These are phyloP conservation scores for Scorias spongiosa DNA, from an alignment of 2,329 filamentous ascomycete genomes.

Conservation along the genomic window DNA sequence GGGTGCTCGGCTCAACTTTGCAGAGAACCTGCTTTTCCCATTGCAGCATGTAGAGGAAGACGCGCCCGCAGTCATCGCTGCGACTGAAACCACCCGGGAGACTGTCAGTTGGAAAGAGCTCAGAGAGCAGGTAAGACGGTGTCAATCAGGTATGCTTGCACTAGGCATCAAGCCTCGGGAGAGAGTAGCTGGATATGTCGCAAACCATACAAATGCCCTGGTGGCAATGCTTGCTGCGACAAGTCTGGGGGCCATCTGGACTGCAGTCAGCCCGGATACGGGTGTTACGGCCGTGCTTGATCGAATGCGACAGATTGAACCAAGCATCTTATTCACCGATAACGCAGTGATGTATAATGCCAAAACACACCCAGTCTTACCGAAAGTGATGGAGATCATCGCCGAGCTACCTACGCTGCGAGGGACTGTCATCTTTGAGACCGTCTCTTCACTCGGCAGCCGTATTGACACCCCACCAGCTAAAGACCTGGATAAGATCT, in stretches of 20 bases:
- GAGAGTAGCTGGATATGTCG: slow-evolving; percentile 59
- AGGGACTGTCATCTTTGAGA: slow-evolving; percentile 60
- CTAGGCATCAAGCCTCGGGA: slow-evolving; percentile 48
- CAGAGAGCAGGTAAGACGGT: slow-evolving; percentile 59
- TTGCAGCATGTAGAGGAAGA: slow-evolving; percentile 41
- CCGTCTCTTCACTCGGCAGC: slow-evolving; percentile 32
- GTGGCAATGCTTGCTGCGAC: slow-evolving; percentile 77
- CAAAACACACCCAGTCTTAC: slow-evolving; percentile 65
- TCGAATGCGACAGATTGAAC: slow-evolving; percentile 69
- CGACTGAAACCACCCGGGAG: slow-evolving; percentile 56
- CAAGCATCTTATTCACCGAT: slow-evolving; percentile 70
- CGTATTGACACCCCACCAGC: slow-evolving; percentile 12
- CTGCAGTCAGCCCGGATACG: slow-evolving; percentile 80
- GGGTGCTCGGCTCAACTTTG: slow-evolving; percentile 72
- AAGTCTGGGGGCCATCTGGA: slow-evolving; percentile 79
- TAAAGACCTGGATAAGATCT: slow-evolving; percentile 3
- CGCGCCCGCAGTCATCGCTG: slow-evolving; percentile 58
- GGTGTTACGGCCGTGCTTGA: slow-evolving; percentile 85
- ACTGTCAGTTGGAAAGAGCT: slow-evolving; percentile 64
- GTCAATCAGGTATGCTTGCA: slow-evolving; percentile 53
- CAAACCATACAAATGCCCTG: slow-evolving; percentile 76
- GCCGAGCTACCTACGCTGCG: slow-evolving; percentile 50
- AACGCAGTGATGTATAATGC: slow-evolving; percentile 85
- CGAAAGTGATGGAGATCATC: slow-evolving; percentile 67
- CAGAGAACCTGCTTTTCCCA: slow-evolving; percentile 85